These are phyloP conservation scores for Shiraia sp. DNA, from an alignment of 2,329 filamentous ascomycete species.

Conservation along the genomic window DNA sequence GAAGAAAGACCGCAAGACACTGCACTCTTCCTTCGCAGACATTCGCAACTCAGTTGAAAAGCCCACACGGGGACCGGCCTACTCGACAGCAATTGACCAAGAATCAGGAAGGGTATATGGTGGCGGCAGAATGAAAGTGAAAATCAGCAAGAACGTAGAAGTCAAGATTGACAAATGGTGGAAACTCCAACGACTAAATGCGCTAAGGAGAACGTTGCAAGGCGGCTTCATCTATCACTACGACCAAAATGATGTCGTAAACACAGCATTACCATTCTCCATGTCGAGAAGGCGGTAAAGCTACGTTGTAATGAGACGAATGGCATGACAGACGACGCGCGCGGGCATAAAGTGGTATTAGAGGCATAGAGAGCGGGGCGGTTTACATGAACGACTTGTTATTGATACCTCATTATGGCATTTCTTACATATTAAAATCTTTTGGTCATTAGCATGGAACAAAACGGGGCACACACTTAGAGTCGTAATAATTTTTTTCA, in stretches of 20 bases:
- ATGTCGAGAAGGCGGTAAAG: constrained; percentile 21
- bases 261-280: constrained; percentile 37
- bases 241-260: constrained; percentile 43
- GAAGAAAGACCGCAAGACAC: constrained; percentile 67
- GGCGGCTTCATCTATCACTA: constrained; percentile 44
- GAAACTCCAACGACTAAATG: constrained; percentile 68
- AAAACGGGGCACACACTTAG: too few relatives aligned
- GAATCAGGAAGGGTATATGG: constrained; percentile 65
- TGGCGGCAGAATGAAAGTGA: constrained; percentile 60
- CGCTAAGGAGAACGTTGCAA: constrained; percentile 63
- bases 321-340: not conserved
- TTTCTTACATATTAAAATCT: too few relatives aligned
- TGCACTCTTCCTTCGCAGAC: constrained; percentile 69
- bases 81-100: constrained; percentile 65
- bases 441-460: too few relatives aligned
- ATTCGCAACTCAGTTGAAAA: constrained; percentile 69
- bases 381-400: too few relatives aligned
- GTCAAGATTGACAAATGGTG: constrained; percentile 74
- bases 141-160: constrained; percentile 61
- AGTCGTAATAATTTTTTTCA: too few relatives aligned
- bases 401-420: too few relatives aligned
- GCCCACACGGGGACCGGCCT: constrained; percentile 67
- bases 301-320: not conserved
- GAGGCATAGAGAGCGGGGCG: too few relatives aligned
- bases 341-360: too few relatives aligned